phyloP scores from a whole-genome alignment of 148 eudicot genomes.

The Chenopodium berlandieri region DNA sequence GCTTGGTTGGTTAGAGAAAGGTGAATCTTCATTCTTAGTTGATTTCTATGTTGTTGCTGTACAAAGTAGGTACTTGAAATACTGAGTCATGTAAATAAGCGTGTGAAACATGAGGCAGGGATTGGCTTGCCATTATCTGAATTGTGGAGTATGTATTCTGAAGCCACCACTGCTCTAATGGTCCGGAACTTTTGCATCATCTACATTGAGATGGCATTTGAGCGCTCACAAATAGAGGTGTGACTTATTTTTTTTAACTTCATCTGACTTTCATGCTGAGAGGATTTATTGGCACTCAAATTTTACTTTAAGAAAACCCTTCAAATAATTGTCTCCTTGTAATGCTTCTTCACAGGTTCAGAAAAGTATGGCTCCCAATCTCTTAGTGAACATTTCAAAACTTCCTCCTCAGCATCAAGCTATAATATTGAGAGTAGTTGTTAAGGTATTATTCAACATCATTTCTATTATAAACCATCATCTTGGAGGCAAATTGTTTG shows the following conservation, averaged over 20 bases:
- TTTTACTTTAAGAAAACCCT: not conserved
- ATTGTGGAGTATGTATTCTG: constrained; percentile 69
- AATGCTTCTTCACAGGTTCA: constrained; percentile 49
- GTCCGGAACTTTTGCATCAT: constrained; percentile 92
- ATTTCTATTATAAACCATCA: not conserved
- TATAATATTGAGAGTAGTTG: constrained; percentile 57
- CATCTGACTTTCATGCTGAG: not conserved
- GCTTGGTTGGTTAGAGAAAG: not conserved
- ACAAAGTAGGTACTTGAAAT: constrained; percentile 72
- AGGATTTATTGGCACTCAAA: not conserved
- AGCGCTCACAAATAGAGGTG: constrained; percentile 61
- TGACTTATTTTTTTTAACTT: constrained; percentile 15
- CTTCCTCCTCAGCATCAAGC: constrained; percentile 92
- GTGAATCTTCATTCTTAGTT: not conserved
- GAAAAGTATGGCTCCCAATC: constrained; percentile 66
- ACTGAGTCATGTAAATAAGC: constrained; percentile 89
- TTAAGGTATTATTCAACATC: constrained; percentile 47
- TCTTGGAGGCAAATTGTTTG: not conserved
- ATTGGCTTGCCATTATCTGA: constrained; percentile 83
- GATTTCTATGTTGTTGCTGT: not conserved
- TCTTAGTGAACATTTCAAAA: constrained; percentile 68
- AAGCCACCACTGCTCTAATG: constrained; percentile 64
- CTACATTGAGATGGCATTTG: constrained; percentile 95
- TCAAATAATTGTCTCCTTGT: not conserved
- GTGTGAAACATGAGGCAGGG: constrained; percentile 77